Conservation (phyloP, 2,329 filamentous ascomycete species). For the Aspergillus quadrilineatus region DNA sequence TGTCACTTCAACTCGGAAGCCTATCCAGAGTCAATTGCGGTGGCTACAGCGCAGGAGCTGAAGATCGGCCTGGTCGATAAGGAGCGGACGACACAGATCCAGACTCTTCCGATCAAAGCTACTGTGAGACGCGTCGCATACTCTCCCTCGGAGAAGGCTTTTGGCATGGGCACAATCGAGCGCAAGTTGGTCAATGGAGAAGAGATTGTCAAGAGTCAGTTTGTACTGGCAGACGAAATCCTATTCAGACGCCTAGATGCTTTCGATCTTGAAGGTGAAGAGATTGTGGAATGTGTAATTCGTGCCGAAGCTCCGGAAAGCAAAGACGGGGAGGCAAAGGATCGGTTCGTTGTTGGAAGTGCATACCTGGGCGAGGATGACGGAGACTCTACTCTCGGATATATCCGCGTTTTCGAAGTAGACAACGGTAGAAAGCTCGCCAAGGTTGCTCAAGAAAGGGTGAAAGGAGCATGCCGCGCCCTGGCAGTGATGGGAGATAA, state of each 20-base stretch:
- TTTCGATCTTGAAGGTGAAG: slow-evolving; percentile 63
- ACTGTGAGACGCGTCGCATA: slow-evolving; percentile 87
- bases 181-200: slow-evolving; percentile 68
- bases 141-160: slow-evolving; percentile 72
- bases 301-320: slow-evolving; percentile 68
- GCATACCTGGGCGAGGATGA: slow-evolving; percentile 65
- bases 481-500: slow-evolving; percentile 71
- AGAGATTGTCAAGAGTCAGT: slow-evolving; percentile 75
- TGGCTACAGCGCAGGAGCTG: slow-evolving; percentile 74
- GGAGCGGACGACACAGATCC: slow-evolving; percentile 84
- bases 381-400: slow-evolving; percentile 62
- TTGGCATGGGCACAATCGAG: slow-evolving; percentile 82
- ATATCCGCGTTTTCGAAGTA: slow-evolving; percentile 82
- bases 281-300: slow-evolving; percentile 83
- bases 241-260: slow-evolving; percentile 76
- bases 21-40: slow-evolving; percentile 75
- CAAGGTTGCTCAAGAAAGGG: slow-evolving; percentile 64
- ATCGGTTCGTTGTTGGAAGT: slow-evolving; percentile 90
- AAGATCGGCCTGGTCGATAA: slow-evolving; percentile 80
- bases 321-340: slow-evolving; percentile 52
- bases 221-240: slow-evolving; percentile 88
- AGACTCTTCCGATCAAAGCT: slow-evolving; percentile 72
- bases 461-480: slow-evolving; percentile 79
- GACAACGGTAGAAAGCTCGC: slow-evolving; percentile 68
- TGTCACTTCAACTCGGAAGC: slow-evolving; percentile 79